A percentile compares a stretch with the other conserved stretches of the same genome.
phyloP scores from a whole-genome alignment of 495 filamentous ascomycete genomes.

The Glarea lozoyensis region DNA sequence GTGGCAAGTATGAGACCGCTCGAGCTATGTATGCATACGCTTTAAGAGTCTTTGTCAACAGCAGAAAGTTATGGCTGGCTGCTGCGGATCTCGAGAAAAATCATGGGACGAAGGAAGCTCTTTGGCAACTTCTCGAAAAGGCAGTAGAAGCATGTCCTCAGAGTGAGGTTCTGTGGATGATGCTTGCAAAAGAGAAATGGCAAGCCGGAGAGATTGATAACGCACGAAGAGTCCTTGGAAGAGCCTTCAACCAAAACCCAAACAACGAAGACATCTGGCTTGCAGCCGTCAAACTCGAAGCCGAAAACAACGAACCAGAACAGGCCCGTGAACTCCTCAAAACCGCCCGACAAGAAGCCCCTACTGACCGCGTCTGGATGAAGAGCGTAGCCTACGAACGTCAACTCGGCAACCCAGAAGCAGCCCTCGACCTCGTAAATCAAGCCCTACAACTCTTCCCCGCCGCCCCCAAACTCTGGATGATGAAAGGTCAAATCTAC shows the following conservation, averaged over 20 bases:
- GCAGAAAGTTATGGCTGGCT: constrained; percentile 75
- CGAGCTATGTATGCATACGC: constrained; percentile 90
- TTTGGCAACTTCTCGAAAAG: constrained; percentile 82
- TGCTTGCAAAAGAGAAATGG: constrained; percentile 91
- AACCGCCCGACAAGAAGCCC: constrained; percentile 74
- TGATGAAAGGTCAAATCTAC: constrained; percentile 98
- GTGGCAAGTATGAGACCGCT: constrained; percentile 80
- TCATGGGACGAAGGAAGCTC: constrained; percentile 74
- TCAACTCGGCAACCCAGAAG: constrained; percentile 66
- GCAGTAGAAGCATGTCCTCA: constrained; percentile 88
- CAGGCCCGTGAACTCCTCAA: constrained; percentile 73
- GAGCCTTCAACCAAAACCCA: constrained; percentile 85
- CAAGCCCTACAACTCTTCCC: constrained; percentile 86
- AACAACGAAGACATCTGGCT: constrained; percentile 97
- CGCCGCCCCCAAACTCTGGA: constrained; percentile 80
- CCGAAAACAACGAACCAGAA: constrained; percentile 70
- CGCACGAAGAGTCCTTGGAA: constrained; percentile 70
- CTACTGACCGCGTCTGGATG: constrained; percentile 94
- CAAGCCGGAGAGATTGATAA: constrained; percentile 76
- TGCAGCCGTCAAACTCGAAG: constrained; percentile 88
- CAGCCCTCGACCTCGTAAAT: constrained; percentile 76
- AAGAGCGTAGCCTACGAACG: constrained; percentile 90
- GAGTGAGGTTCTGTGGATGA: constrained; percentile 88
- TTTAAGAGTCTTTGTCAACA: constrained; percentile 76
- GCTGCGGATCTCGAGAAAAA: constrained; percentile 86